These are phyloP conservation scores for Scleroderma citrinum DNA, from an alignment of 768 basidiomycete species.

Conservation along the genomic window DNA sequence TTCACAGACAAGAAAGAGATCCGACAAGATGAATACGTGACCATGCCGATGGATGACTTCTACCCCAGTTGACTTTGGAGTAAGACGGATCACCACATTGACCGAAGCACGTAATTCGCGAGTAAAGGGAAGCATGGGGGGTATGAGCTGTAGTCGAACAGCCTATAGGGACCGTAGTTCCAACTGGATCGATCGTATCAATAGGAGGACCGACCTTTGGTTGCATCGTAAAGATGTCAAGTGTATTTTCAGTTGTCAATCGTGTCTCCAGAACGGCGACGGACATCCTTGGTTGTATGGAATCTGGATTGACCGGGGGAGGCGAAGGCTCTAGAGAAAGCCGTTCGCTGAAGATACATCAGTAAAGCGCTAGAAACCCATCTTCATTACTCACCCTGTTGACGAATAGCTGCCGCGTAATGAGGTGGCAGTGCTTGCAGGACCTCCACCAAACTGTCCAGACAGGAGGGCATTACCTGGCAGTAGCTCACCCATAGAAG, in stretches of 20 bases:
- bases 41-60: conserved; percentile 73
- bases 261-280: conserved; percentile 77
- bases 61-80: conserved; percentile 66
- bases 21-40: conserved; percentile 85
- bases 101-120: conserved; percentile 70
- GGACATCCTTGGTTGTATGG: conserved; percentile 49
- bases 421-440: conserved; percentile 48
- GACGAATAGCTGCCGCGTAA: conserved; percentile 47
- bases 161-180: conserved; percentile 39
- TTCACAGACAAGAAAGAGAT: conserved; percentile 89
- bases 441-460: conserved; percentile 17
- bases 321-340: conserved; percentile 54
- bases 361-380: neutral
- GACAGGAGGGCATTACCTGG: conserved; percentile 11
- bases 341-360: conserved; percentile 40
- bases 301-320: conserved; percentile 47
- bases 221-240: conserved; percentile 95
- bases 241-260: conserved; percentile 66
- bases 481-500: neutral
- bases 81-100: conserved; percentile 71
- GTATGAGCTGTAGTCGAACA: conserved; percentile 86
- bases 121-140: conserved; percentile 69
- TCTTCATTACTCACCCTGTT: conserved; percentile 41
- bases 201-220: conserved; percentile 58
- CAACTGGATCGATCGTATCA: conserved; percentile 1